A percentile compares a stretch with the other conserved stretches of the same genome.
phyloP scores from a whole-genome alignment of 2,329 filamentous ascomycete species.

The Verticillium longisporum region DNA sequence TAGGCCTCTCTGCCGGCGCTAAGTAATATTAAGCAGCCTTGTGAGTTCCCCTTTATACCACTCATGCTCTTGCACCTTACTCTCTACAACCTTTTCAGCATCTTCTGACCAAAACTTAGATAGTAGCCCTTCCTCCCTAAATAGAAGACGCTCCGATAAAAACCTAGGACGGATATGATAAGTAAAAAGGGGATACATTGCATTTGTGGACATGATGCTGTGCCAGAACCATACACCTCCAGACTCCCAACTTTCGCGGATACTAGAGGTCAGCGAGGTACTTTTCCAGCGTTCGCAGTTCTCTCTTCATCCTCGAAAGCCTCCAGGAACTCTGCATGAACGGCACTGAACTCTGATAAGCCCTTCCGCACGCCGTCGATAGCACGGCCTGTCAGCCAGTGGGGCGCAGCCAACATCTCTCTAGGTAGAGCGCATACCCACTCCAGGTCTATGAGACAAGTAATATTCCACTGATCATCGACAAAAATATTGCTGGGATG shows the following conservation, averaged over 20 bases:
- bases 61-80: no score
- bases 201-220: background rate
- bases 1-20: no score
- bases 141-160: background rate
- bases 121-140: no score
- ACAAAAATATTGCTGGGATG: constrained; percentile 31
- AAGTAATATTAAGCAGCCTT: no score
- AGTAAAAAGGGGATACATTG: background rate
- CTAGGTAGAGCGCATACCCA: constrained; percentile 20
- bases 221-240: background rate
- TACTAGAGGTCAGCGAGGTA: background rate
- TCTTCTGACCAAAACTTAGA: background rate
- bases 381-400: constrained; percentile 18
- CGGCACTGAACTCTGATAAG: background rate
- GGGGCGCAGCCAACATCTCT: constrained; percentile 21
- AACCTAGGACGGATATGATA: background rate
- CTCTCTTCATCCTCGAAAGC: constrained; percentile 4
- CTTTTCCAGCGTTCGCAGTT: background rate
- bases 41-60: no score
- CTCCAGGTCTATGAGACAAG: constrained; percentile 24
- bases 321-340: constrained; percentile 4
- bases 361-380: background rate
- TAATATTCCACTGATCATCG: constrained; percentile 25
- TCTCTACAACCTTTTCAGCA: background rate
- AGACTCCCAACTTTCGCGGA: background rate